phyloP scores from a whole-genome alignment of 768 basidiomycete species.

The Paxillus ammoniavirescens region DNA sequence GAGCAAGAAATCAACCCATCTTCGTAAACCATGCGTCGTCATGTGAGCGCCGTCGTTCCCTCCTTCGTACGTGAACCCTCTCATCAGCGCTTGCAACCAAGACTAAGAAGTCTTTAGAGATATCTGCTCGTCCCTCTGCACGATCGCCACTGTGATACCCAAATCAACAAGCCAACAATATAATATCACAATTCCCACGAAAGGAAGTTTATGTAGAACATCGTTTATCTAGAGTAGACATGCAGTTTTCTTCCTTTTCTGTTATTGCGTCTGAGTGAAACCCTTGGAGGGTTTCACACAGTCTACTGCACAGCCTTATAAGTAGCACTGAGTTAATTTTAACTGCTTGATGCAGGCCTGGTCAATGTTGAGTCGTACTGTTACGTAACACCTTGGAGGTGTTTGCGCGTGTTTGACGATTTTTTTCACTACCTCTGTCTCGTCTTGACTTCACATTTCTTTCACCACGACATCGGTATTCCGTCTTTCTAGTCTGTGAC shows the following conservation, averaged over 20 bases:
- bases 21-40: slow-evolving; percentile 33
- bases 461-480: slow-evolving; percentile 19
- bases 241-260: too few species aligned
- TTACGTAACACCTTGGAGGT: background rate
- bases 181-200: background rate
- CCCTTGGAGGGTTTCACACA: background rate
- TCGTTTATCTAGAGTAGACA: background rate
- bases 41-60: slow-evolving; percentile 30
- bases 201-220: background rate
- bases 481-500: background rate
- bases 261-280: too few species aligned
- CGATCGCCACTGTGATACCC: background rate
- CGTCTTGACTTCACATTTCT: background rate
- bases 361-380: too few species aligned
- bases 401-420: slow-evolving; percentile 10
- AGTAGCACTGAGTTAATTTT: too few species aligned
- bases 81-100: slow-evolving; percentile 1
- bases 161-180: background rate
- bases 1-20: slow-evolving; percentile 29
- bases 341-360: too few species aligned
- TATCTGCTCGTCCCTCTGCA: background rate
- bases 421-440: too few species aligned
- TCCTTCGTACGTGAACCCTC: background rate
- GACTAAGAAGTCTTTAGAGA: background rate
- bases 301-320: background rate